Evolutionary conservation across 2,329 filamentous ascomycete species (phyloP), one percentile per base, ranked within the genome.

Genomic region (Dryadomyces quercivorus): DNA sequence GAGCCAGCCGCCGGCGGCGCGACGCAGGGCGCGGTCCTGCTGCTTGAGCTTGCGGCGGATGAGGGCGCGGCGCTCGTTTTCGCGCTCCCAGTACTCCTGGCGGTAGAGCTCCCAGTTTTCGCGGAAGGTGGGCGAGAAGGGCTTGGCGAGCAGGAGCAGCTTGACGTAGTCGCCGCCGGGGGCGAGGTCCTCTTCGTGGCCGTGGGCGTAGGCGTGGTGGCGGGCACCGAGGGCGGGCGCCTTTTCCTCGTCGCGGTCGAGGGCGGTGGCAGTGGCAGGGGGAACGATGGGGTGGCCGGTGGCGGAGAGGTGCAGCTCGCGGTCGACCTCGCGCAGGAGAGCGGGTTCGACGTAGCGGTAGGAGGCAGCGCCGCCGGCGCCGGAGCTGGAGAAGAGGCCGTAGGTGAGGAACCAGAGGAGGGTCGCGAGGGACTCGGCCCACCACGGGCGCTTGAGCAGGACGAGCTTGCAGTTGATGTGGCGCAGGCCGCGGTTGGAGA

Each of bases 21-120:
- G 82, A 13, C 85, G 83, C 43, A 88, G 70, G 57, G 85, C 81
- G 18, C 78, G 76, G 61, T 91, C 84, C 36, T 80, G 78, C 52
- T 82, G 77, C 58, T 82, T 80, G 51, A 95, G 72, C 64, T 86
- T 86, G 46, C 76, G 65, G 45, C 88, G 78, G 22, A 96, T 73
- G 55, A 86, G 72, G 2, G 85, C 80, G 13, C 93, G 82, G 2
- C 92, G 84, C 67, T 95, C 89, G 65, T 98, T 98, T 68, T 98
- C 93, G 58, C 84, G 84, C 62, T 96, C 92, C 93, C 93, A 98
- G 70, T 96, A 98, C 57, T 96, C 91, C 38, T 85, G 84, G 53
- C 93, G 80, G 69, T 94, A 98, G 16, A 92, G 76, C 65, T 98
- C 93, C 93, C 93, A 98, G 60, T 95, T 95, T 67, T 97, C 91